These are phyloP conservation scores for Trametes sp. DNA, from an alignment of 1,284 basidiomycete genomes.

Conservation along the genomic window DNA sequence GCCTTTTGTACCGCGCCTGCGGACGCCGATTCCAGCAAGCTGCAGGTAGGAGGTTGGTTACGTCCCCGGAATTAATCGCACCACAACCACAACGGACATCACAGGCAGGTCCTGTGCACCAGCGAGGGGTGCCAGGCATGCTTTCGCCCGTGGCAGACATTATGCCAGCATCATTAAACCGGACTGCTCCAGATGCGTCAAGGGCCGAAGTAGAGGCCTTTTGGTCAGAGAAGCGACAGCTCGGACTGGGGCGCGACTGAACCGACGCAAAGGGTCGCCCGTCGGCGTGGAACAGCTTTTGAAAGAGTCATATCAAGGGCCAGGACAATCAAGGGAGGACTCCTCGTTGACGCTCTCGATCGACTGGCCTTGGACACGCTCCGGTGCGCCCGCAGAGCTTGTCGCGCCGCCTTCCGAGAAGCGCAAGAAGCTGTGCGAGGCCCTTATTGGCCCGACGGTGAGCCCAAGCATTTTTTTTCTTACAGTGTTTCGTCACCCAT, in stretches of 20 bases:
- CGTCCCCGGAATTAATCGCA: conserved; percentile 12
- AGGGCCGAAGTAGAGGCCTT: conserved; percentile 21
- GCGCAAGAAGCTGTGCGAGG: conserved; percentile 27
- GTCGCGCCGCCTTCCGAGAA: conserved; percentile 22
- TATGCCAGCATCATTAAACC: conserved; percentile 26
- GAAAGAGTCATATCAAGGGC: conserved; percentile 27
- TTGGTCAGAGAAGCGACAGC: conserved; percentile 24
- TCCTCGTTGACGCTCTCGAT: conserved; percentile 18
- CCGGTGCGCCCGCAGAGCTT: conserved; percentile 15
- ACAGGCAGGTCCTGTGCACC: conserved; percentile 17
- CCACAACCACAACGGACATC: conserved; percentile 3
- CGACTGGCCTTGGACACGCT: conserved; percentile 12
- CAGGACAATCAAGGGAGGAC: conserved; percentile 22
- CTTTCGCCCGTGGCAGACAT: conserved; percentile 22
- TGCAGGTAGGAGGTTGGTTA: conserved; percentile 1
- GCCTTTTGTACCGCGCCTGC: conserved; percentile 26
- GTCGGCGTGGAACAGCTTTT: conserved; percentile 19
- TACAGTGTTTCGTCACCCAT: conserved; percentile 11
- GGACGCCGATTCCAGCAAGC: conserved; percentile 21
- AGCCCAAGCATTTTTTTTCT: conserved; percentile 10
- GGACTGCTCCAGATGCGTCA: conserved; percentile 23
- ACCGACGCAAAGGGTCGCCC: conserved; percentile 22
- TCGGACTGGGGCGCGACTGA: conserved; percentile 16
- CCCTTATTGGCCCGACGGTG: conserved; percentile 10
- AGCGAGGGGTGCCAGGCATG: conserved; percentile 20